Evolutionary conservation across 2,329 filamentous ascomycete species (phyloP).

Genomic region (Xylariaceae sp.): DNA sequence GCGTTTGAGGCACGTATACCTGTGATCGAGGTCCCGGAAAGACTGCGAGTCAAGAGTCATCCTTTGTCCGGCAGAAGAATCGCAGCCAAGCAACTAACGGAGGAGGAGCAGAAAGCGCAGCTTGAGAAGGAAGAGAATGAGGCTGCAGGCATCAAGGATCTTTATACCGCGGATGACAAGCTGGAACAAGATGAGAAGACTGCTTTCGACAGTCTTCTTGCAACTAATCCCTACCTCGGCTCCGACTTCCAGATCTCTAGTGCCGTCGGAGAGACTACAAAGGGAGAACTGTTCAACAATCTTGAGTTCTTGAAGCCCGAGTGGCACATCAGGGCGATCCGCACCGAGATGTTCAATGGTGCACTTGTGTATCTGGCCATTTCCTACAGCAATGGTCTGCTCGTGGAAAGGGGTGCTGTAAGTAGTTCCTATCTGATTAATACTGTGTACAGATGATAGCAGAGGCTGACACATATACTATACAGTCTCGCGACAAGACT

Average conservation of each 20-base stretch:
- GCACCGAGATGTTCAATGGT: conserved; percentile 1
- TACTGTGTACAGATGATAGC: background rate
- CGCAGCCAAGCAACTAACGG: background rate
- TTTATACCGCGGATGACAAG: background rate
- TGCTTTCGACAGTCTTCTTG: background rate
- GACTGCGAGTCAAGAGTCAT: background rate
- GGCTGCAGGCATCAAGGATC: background rate
- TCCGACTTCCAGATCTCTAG: background rate
- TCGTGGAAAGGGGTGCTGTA: background rate
- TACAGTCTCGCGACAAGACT: conserved; percentile 1
- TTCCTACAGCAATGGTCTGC: background rate
- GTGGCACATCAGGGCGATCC: background rate
- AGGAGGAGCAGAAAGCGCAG: conserved; percentile 1
- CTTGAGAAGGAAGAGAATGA: conserved; percentile 1
- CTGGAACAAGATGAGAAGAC: background rate
- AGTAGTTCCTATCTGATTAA: background rate
- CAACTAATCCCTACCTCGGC: background rate
- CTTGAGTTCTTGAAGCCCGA: conserved; percentile 1
- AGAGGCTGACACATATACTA: background rate
- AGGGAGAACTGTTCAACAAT: background rate
- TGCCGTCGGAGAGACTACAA: background rate
- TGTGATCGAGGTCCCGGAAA: background rate
- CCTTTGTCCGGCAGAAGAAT: background rate
- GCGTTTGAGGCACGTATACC: background rate
- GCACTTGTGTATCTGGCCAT: background rate